Conservation (phyloP, 305 asterid species). For the Nicotiana rustica region DNA sequence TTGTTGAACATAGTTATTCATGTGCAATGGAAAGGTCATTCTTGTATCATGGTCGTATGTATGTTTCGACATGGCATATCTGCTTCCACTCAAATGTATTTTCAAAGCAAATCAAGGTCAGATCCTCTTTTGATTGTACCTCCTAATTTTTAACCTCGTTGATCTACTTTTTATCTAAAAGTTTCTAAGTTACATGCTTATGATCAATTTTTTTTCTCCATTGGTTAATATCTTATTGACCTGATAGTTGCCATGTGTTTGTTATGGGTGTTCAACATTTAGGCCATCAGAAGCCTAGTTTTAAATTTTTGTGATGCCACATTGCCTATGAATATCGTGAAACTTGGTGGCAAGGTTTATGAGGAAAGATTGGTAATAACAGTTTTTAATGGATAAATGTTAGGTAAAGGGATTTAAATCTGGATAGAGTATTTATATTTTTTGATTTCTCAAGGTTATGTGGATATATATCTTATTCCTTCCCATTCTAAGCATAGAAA, state of each 20-base stretch:
- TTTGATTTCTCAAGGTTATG: slow-evolving; percentile 22
- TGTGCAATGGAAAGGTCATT: slow-evolving; percentile 97
- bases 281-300: neutral
- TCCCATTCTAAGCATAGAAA: slow-evolving; percentile 8
- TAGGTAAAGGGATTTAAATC: neutral
- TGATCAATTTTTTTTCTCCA: slow-evolving; percentile 33
- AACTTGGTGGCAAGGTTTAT: slow-evolving; percentile 5
- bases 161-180: neutral
- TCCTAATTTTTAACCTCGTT: neutral
- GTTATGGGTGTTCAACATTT: neutral
- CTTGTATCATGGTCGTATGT: slow-evolving; percentile 94
- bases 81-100: slow-evolving; percentile 96
- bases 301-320: neutral
- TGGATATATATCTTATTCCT: neutral
- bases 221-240: neutral
- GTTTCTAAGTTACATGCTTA: slow-evolving; percentile 25
- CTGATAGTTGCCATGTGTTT: neutral
- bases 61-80: slow-evolving; percentile 85
- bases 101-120: slow-evolving; percentile 95
- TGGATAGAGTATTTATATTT: slow-evolving; percentile 8
- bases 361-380: neutral
- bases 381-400: neutral
- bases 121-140: slow-evolving; percentile 25
- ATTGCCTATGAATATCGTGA: neutral
- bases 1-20: slow-evolving; percentile 89